A percentile compares a stretch with the other conserved stretches of the same genome.
These are phyloP conservation scores for Lentithecium fluviatile DNA, from an alignment of 495 filamentous ascomycete genomes.

Conservation along the genomic window DNA sequence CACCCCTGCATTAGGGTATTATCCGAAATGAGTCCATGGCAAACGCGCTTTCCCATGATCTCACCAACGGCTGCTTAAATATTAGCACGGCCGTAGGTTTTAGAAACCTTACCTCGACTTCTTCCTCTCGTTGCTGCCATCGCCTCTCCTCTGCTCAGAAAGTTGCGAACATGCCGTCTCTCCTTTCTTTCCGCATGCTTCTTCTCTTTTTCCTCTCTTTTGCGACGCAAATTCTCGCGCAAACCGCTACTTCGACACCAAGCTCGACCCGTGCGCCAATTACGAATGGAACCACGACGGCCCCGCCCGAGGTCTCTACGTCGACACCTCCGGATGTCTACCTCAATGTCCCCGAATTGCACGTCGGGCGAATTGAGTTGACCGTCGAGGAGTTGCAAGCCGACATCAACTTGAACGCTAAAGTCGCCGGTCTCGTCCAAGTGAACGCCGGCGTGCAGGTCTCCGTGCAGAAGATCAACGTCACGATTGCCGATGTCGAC, in stretches of 20 bases:
- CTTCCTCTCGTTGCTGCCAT: slow-evolving; percentile 5
- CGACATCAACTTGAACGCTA: slow-evolving; percentile 57
- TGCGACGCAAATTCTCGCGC: slow-evolving; percentile 16
- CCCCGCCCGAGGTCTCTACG: slow-evolving; percentile 8
- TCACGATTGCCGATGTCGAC: slow-evolving; percentile 58
- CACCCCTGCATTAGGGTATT: slow-evolving; percentile 15
- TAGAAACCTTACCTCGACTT: slow-evolving; percentile 1
- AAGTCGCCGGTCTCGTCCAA: slow-evolving; percentile 53
- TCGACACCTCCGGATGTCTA: slow-evolving; percentile 52
- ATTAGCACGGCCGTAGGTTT: slow-evolving; percentile 10
- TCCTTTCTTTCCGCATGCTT: slow-evolving; percentile 33
- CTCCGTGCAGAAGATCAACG: slow-evolving; percentile 55
- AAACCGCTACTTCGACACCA: slow-evolving; percentile 17
- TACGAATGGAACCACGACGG: slow-evolving; percentile 1
- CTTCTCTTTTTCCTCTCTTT: slow-evolving; percentile 24
- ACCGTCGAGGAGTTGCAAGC: slow-evolving; percentile 55
- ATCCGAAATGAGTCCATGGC: slow-evolving; percentile 26
- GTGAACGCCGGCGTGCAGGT: slow-evolving; percentile 57
- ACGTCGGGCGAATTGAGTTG: slow-evolving; percentile 56
- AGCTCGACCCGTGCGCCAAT: background rate
- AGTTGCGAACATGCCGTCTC: slow-evolving; percentile 33
- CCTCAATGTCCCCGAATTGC: slow-evolving; percentile 54
- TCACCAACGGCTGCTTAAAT: slow-evolving; percentile 9
- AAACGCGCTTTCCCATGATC: slow-evolving; percentile 24
- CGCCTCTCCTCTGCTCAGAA: background rate